Base-by-base conservation (phyloP, 108 stramenopile species). In the Nitzschia putrida region DNA sequence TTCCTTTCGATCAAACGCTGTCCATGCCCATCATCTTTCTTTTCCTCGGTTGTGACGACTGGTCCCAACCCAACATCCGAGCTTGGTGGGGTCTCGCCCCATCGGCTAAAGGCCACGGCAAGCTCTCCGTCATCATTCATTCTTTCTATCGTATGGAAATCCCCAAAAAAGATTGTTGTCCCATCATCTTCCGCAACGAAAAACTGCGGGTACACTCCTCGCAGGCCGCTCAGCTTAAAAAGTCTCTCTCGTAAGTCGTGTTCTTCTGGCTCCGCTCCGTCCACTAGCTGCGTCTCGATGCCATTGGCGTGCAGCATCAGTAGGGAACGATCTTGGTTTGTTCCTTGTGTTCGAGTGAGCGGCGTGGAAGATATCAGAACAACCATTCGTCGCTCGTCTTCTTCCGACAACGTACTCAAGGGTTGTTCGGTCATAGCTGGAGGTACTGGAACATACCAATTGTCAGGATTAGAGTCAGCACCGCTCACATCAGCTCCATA, bases 161-260 rank as follows among this genome's bases (percentile, higher is more conserved):
- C 55, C 5, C 78, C 78, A 16, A 72, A 64, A 55, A 52, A 73
- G 6, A 68, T 67, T 42, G 82, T 80, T 7, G 39, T 41, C 41
- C 45, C 53, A 53, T 85, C 81, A 22, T 60, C 58, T 50, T 80
- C 59, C 20, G 78, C 70, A 24, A 88, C 73, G 65, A 88, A 90
- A 56, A 90, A 88, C 52, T 90, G 89, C 0, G 89, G 89, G 73
- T 84, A 90, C 34, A 83, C 68, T 38, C 73, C 88, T n/a, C 84
- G 61, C 10, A 81, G 40, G 3, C 88, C 88, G 60, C 87, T 88
- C 10, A 88, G 78, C 2, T 54, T 72, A 53, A 89, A 90, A 24
- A 93, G 68, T 40, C 72, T 56, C 55, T 88, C 76, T 16, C 91
- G 76, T 38, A 55, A 55, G 10, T 79, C 68, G 8, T 20, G 57